Base-by-base conservation (phyloP, 2,329 filamentous ascomycete genomes). In the Sarocladium brachiariae region DNA sequence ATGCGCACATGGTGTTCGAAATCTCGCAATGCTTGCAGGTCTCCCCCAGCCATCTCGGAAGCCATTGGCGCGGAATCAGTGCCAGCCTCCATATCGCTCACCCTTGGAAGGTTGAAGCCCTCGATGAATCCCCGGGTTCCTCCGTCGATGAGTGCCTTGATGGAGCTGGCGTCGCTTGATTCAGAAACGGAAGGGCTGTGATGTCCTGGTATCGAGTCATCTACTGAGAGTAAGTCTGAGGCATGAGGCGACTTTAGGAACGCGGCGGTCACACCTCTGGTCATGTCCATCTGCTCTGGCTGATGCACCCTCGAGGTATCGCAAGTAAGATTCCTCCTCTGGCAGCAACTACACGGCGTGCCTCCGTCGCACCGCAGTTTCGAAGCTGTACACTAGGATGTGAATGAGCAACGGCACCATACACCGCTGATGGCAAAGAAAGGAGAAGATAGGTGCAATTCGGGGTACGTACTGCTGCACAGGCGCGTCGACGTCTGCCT, bases 401-500 rank as follows among this genome's bases (percentile, higher is more conserved):
- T 27, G 10, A 10, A 23, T 45, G 21, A 45, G 16, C 18, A 45
- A 27, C 24, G 24, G 21, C 6, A 4, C 37, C 18, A 11, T 9
- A 14, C 4, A 27, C 33, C 10, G 21, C 14, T 9, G 24, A 19
- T 7, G 25, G n/a, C 39, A 45, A 30, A 41, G 5, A 18, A 8
- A 18, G 10, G 39, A 18, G 30, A n/a, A n/a, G n/a, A n/a, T n/a
- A n/a, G n/a, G n/a, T n/a, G n/a, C n/a, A n/a, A n/a, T n/a, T n/a
- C n/a, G n/a, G n/a, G n/a, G n/a, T n/a, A 45, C 39, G 24, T 45
- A 45, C 39, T 25, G 39, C 39, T 45, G 39, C 39, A 27, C 39
- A 45, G n/a, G 39, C 39, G 39, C 39, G 39, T 27, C 39, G 39
- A 45, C 39, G 39, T 45, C 39, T 45, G 24, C 39, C 39, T 45